Conservation (phyloP, 2,329 filamentous ascomycete genomes). For the Hypoxylon sp. region DNA sequence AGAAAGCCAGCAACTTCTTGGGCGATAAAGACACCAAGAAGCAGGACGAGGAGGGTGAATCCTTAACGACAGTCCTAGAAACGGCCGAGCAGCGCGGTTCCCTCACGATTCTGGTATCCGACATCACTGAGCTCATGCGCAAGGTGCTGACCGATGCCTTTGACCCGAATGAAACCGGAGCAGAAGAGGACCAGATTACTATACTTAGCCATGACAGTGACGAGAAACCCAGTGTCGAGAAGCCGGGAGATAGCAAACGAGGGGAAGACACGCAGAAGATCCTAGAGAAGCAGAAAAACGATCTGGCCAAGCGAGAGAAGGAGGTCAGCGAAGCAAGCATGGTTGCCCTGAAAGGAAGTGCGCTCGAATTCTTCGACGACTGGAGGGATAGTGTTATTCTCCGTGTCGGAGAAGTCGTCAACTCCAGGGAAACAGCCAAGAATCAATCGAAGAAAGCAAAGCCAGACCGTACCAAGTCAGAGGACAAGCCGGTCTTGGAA, state of each 20-base stretch:
- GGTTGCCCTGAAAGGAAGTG: constrained; percentile 39
- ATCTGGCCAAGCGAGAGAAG: constrained; percentile 37
- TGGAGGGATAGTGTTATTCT: constrained; percentile 44
- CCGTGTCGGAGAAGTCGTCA: constrained; percentile 43
- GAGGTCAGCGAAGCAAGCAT: constrained; percentile 40
- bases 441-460: constrained; percentile 34
- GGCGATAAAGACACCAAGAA: constrained; percentile 22
- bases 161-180: constrained; percentile 35
- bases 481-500: constrained; percentile 3
- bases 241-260: constrained; percentile 14
- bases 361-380: constrained; percentile 42
- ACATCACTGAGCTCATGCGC: constrained; percentile 42
- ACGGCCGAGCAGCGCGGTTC: constrained; percentile 39
- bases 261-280: constrained; percentile 16
- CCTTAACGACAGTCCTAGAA: constrained; percentile 39
- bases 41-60: constrained; percentile 38
- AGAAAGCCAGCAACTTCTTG: constrained; percentile 37
- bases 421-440: constrained; percentile 35
- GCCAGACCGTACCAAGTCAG: constrained; percentile 17
- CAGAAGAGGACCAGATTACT: constrained; percentile 13
- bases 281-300: constrained; percentile 32
- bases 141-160: constrained; percentile 36
- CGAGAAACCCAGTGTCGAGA: neutral
- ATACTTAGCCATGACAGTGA: neutral
- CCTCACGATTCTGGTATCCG: constrained; percentile 40